Conservation (phyloP, 345 rosid genomes). For the Hypericum androsaemum region DNA sequence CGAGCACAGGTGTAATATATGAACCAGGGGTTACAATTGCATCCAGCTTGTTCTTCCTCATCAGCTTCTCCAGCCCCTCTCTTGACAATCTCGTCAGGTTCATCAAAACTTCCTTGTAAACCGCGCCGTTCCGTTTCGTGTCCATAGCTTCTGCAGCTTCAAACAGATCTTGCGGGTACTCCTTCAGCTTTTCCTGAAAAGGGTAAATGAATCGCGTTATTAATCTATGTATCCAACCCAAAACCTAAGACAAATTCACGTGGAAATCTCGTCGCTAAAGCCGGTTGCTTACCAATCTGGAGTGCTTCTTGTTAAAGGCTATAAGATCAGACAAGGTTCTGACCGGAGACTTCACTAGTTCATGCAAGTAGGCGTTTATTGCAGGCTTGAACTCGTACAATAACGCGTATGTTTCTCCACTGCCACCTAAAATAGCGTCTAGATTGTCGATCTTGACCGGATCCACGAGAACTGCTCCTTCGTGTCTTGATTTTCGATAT, state of each 20-base stretch:
- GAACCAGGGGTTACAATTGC: not conserved
- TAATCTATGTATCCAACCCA: no score
- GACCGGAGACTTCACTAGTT: not conserved
- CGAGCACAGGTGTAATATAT: not conserved
- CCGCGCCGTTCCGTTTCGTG: not conserved
- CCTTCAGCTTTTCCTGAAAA: constrained; percentile 42
- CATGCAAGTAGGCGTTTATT: not conserved
- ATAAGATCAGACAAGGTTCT: not conserved
- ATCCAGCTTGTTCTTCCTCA: not conserved
- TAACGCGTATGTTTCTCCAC: not conserved
- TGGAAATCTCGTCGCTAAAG: no score
- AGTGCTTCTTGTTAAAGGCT: constrained; percentile 1
- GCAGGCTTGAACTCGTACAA: not conserved
- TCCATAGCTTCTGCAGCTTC: constrained; percentile 23
- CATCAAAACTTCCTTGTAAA: not conserved
- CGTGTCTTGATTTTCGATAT: not conserved
- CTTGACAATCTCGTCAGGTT: not conserved
- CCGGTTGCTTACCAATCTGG: not conserved
- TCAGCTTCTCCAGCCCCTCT: constrained; percentile 7
- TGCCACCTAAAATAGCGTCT: not conserved
- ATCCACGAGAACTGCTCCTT: not conserved
- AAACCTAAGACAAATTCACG: no score
- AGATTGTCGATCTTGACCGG: not conserved
- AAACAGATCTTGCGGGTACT: constrained; percentile 39
- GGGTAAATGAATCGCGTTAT: not conserved